A percentile compares a stretch with the other conserved stretches of the same genome.
phyloP scores from a whole-genome alignment of 805 yeast genomes.

The Pichia cabralensis region DNA sequence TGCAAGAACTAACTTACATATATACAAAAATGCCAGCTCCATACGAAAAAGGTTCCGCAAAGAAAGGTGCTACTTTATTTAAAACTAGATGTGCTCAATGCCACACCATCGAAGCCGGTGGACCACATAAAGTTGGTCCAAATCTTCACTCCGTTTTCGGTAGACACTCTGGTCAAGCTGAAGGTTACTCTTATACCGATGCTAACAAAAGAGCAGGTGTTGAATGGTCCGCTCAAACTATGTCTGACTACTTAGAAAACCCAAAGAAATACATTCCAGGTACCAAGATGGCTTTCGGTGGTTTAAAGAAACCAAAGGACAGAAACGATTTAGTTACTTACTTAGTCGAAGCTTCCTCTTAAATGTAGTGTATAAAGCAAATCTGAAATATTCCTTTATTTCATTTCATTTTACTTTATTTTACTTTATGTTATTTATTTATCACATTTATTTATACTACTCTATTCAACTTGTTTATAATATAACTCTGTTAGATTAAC shows the following conservation, averaged over 20 bases:
- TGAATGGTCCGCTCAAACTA: constrained; percentile 74
- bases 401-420: no score
- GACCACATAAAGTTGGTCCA: constrained; percentile 98
- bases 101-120: constrained; percentile 94
- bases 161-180: constrained; percentile 86
- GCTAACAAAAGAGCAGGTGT: constrained; percentile 97
- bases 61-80: constrained; percentile 97
- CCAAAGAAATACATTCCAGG: constrained; percentile 99
- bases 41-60: constrained; percentile 48
- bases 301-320: constrained; percentile 98
- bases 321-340: constrained; percentile 93
- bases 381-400: no score
- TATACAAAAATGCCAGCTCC: constrained; percentile 30
- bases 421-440: no score
- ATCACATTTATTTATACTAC: no score
- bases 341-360: constrained; percentile 38
- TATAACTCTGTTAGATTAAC: no score
- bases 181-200: constrained; percentile 92
- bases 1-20: constrained; percentile 1
- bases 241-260: constrained; percentile 94
- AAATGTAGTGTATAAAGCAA: neutral
- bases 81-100: constrained; percentile 99
- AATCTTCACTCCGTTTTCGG: constrained; percentile 92
- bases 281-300: constrained; percentile 99
- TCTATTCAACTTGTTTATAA: no score